phyloP scores from a whole-genome alignment of 441 rosid genomes.

The Adansonia rubrostipa region DNA sequence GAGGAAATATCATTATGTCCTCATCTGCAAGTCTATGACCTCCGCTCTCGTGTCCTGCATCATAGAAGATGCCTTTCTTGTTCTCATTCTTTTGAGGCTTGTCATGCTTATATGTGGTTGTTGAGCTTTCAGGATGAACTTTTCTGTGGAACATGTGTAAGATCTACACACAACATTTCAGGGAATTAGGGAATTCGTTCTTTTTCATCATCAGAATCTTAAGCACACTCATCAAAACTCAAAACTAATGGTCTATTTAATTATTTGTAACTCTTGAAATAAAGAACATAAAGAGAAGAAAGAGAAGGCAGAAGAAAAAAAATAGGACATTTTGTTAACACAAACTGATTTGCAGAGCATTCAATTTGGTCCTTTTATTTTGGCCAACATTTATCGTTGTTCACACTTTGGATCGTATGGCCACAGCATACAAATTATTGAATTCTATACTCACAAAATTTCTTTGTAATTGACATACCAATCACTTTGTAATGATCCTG shows the following conservation, averaged over 20 bases:
- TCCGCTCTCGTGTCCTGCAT: constrained; percentile 37
- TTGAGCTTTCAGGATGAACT: constrained; percentile 77
- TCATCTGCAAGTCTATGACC: constrained; percentile 43
- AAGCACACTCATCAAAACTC: neutral
- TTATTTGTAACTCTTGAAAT: neutral
- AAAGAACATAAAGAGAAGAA: neutral
- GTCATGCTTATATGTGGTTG: constrained; percentile 40
- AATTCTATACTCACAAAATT: neutral
- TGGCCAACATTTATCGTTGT: neutral
- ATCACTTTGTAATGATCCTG: constrained; percentile 9
- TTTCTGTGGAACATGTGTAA: constrained; percentile 78
- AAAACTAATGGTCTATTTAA: constrained; percentile 3
- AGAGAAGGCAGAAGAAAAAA: neutral
- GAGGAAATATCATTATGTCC: constrained; percentile 45
- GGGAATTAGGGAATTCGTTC: constrained; percentile 9
- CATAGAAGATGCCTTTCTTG: constrained; percentile 39
- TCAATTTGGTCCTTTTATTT: constrained; percentile 16
- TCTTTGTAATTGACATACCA: neutral
- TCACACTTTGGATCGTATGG: neutral
- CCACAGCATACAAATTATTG: neutral
- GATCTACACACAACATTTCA: constrained; percentile 47
- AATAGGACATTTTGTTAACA: neutral
- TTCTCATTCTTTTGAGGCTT: constrained; percentile 48
- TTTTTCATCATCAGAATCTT: neutral
- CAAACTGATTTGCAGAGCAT: neutral